Conservation (phyloP, 2,329 filamentous ascomycete genomes). For the Paracamarosporium sp. region DNA sequence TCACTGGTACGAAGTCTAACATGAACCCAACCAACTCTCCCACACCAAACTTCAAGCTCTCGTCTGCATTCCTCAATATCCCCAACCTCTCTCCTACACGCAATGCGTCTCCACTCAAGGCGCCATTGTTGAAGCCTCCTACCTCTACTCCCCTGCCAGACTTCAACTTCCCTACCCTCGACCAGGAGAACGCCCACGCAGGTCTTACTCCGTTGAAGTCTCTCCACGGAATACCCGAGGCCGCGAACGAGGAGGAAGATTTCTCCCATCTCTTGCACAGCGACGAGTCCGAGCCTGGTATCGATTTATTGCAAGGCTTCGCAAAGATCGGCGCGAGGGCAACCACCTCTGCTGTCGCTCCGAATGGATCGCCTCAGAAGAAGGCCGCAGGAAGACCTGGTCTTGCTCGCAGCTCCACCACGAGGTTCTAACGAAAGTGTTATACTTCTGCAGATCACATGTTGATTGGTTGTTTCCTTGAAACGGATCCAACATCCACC, state of each 20-base stretch:
- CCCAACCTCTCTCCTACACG: conserved; percentile 42
- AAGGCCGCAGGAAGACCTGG: conserved; percentile 28
- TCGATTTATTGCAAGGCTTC: conserved; percentile 79
- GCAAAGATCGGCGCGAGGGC: conserved; percentile 69
- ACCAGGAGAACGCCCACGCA: conserved; percentile 30
- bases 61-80: conserved; percentile 45
- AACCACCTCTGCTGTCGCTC: conserved; percentile 31
- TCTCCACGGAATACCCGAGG: conserved; percentile 32
- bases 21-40: conserved; percentile 51
- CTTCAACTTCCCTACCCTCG: conserved; percentile 24
- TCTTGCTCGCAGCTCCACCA: conserved; percentile 40
- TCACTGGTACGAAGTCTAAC: conserved; percentile 62
- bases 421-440: conserved; percentile 37
- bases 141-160: conserved; percentile 30
- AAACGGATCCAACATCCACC: neutral
- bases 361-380: conserved; percentile 45
- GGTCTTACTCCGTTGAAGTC: conserved; percentile 36
- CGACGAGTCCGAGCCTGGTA: conserved; percentile 65
- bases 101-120: conserved; percentile 39
- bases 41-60: conserved; percentile 43
- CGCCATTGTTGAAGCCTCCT: conserved; percentile 33
- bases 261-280: conserved; percentile 64
- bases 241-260: conserved; percentile 57
- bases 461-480: neutral
- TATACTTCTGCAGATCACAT: neutral